phyloP scores from a whole-genome alignment of 768 basidiomycete species.

The Rhodotorula babjevae region DNA sequence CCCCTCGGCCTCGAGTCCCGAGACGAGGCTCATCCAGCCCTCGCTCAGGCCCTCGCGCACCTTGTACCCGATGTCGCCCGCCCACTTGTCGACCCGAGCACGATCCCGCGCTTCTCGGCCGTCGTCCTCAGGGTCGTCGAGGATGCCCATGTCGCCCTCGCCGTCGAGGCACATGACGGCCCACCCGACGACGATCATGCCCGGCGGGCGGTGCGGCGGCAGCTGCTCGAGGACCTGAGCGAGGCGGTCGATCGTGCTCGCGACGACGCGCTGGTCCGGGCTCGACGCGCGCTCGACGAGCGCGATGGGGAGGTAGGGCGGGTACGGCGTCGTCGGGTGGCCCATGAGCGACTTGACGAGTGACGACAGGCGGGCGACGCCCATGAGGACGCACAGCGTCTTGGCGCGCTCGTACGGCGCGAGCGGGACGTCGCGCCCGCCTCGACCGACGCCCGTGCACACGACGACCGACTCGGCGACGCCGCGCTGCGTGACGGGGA shows the following conservation, averaged over 20 bases:
- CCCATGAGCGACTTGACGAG: constrained; percentile 63
- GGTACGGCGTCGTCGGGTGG: constrained; percentile 61
- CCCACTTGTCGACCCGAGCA: constrained; percentile 18
- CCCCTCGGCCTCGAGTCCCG: not conserved
- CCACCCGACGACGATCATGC: constrained; percentile 96
- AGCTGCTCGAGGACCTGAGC: constrained; percentile 63
- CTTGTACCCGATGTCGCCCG: constrained; percentile 16
- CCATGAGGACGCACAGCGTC: constrained; percentile 87
- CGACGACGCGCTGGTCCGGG: constrained; percentile 81
- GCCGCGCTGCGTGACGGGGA: constrained; percentile 92
- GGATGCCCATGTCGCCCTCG: constrained; percentile 31
- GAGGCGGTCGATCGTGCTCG: constrained; percentile 69
- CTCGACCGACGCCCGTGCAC: constrained; percentile 87
- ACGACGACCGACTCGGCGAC: constrained; percentile 83
- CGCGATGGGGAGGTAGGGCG: constrained; percentile 72
- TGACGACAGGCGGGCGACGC: constrained; percentile 74
- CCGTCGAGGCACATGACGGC: constrained; percentile 67
- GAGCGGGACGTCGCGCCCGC: constrained; percentile 73
- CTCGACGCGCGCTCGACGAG: constrained; percentile 92
- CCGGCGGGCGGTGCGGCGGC: constrained; percentile 87
- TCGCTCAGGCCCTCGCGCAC: constrained; percentile 28
- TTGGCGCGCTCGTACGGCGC: constrained; percentile 78
- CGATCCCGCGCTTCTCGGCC: constrained; percentile 11
- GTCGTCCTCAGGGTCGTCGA: constrained; percentile 28
- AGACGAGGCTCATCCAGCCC: constrained; percentile 21